Evolutionary conservation across 257 asterid genomes (phyloP).

Genomic region (Nyctanthes arbortristis): DNA sequence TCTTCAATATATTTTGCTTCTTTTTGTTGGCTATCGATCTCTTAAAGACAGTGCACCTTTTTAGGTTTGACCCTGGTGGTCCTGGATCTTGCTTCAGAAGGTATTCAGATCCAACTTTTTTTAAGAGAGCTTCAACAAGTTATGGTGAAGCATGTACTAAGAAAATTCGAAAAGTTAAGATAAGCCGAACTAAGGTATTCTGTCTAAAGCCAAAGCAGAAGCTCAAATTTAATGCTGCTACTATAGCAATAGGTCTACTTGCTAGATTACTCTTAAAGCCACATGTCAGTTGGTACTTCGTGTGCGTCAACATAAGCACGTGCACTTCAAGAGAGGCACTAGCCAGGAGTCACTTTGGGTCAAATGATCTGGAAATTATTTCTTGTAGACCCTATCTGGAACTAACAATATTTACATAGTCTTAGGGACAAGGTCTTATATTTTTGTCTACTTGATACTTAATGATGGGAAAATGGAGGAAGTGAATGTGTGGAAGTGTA

Average conservation of each 20-base stretch:
- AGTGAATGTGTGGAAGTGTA: neutral
- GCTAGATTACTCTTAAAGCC: neutral
- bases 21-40: slow-evolving; percentile 18
- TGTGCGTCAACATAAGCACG: neutral
- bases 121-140: slow-evolving; percentile 72
- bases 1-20: slow-evolving; percentile 17
- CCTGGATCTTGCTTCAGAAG: slow-evolving; percentile 96
- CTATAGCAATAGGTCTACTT: neutral
- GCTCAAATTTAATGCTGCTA: neutral
- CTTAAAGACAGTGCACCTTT: slow-evolving; percentile 19
- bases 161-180: slow-evolving; percentile 55
- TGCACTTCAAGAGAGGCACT: neutral
- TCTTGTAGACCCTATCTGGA: neutral
- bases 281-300: neutral
- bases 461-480: neutral
- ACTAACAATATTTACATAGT: neutral
- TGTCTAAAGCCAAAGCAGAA: slow-evolving; percentile 12
- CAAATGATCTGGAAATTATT: neutral
- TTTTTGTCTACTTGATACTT: neutral
- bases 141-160: slow-evolving; percentile 51
- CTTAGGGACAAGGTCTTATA: neutral
- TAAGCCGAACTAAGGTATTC: slow-evolving; percentile 76
- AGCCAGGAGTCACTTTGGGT: neutral
- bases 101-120: slow-evolving; percentile 94
- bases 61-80: slow-evolving; percentile 89